phyloP scores from a whole-genome alignment of 371 early-diverging fungal genomes.

The Apophysomyces trapeziformis region DNA sequence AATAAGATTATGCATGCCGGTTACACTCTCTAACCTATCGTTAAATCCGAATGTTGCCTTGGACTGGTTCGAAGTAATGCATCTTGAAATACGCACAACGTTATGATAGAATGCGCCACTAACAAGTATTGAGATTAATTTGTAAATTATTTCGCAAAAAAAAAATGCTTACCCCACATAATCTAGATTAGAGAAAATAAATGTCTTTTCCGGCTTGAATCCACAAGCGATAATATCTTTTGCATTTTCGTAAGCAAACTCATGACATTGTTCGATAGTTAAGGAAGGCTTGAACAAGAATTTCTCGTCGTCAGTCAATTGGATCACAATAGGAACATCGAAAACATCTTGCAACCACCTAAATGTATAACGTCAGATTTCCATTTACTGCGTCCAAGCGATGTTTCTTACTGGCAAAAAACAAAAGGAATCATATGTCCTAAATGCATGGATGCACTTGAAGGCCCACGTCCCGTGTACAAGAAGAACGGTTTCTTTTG shows the following conservation, averaged over 20 bases:
- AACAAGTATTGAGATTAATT: constrained; percentile 7
- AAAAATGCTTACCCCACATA: constrained; percentile 75
- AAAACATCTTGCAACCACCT: constrained; percentile 98
- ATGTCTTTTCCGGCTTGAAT: constrained; percentile 98
- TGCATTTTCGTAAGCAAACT: constrained; percentile 88
- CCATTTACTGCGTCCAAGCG: not conserved
- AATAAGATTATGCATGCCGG: not conserved
- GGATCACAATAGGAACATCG: constrained; percentile 96
- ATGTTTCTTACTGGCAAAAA: constrained; percentile 88
- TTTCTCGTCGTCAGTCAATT: constrained; percentile 99
- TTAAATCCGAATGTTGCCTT: constrained; percentile 93
- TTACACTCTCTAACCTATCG: constrained; percentile 58
- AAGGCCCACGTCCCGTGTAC: constrained; percentile 99
- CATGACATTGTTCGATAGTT: constrained; percentile 84
- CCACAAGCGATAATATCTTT: constrained; percentile 99
- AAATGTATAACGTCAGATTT: not conserved
- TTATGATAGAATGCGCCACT: constrained; percentile 93
- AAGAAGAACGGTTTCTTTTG: constrained; percentile 97
- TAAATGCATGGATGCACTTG: constrained; percentile 96
- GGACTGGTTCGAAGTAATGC: constrained; percentile 84
- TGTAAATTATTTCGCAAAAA: not conserved
- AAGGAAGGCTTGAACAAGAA: constrained; percentile 96
- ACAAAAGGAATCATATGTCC: constrained; percentile 99
- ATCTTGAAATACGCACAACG: constrained; percentile 85
- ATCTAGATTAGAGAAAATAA: constrained; percentile 97